Conservation (phyloP, 371 early-diverging fungal species). For the Mortierella sp. region DNA sequence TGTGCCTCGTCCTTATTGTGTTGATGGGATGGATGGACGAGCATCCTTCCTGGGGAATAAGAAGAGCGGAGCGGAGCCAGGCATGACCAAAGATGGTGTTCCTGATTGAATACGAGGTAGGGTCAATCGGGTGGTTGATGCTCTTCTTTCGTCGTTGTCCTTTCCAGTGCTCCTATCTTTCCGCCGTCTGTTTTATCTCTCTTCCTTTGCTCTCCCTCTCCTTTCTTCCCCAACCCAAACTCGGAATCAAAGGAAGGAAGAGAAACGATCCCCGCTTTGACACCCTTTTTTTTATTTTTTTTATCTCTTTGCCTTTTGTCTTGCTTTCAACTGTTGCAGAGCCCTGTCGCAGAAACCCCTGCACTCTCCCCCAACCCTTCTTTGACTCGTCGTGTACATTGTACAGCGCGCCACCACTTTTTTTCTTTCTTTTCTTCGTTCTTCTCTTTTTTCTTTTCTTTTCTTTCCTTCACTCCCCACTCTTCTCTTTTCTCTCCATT, state of each 20-base stretch:
- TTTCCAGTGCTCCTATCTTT: background rate
- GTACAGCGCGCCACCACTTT: conserved; percentile 5
- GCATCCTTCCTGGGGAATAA: background rate
- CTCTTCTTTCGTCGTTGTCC: background rate
- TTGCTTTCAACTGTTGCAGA: background rate
- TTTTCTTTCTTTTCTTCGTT: background rate
- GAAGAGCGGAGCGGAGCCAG: background rate
- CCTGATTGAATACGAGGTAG: too few relatives aligned
- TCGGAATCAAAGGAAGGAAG: background rate
- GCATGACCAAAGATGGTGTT: background rate
- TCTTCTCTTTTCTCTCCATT: background rate
- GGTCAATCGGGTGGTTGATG: too few relatives aligned
- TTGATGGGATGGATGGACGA: background rate
- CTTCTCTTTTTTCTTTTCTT: background rate
- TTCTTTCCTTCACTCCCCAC: background rate
- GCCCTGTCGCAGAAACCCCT: background rate
- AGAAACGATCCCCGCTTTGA: conserved; percentile 14
- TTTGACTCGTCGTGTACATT: background rate
- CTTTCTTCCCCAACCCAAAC: background rate
- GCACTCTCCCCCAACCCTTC: background rate
- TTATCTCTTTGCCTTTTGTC: background rate
- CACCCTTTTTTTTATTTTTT: background rate
- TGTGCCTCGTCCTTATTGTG: too few relatives aligned
- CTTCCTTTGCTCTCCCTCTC: background rate
- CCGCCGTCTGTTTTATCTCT: background rate